Conservation (phyloP, 257 asterid species). For the Ballota nigra region DNA sequence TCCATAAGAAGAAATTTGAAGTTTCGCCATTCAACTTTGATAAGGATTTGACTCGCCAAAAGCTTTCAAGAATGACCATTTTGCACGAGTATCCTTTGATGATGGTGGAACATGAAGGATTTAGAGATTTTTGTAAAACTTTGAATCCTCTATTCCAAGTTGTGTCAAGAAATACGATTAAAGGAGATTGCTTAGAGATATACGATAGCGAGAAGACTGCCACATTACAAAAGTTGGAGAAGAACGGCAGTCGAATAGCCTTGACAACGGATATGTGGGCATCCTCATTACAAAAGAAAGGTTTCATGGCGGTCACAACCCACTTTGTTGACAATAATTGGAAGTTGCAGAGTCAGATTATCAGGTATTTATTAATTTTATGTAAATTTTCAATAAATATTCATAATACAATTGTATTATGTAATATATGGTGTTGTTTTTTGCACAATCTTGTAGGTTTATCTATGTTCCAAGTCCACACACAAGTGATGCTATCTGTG, state of each 20-base stretch:
- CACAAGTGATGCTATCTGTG: no score
- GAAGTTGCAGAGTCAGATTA: no score
- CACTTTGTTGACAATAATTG: no score
- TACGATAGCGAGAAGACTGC: neutral
- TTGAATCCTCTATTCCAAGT: neutral
- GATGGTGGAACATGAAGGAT: neutral
- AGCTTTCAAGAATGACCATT: neutral
- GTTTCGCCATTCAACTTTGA: neutral
- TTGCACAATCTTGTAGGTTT: no score
- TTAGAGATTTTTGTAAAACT: neutral
- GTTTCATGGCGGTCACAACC: no score
- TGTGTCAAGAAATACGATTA: neutral
- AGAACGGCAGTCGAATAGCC: neutral
- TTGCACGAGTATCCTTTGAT: neutral
- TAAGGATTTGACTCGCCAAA: neutral
- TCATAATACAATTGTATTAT: no score
- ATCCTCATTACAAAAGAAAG: neutral
- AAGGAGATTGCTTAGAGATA: no score
- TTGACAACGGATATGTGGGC: neutral
- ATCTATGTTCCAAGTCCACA: no score
- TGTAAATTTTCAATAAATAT: no score
- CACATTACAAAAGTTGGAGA: neutral
- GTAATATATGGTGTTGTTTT: no score
- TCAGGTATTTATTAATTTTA: no score
- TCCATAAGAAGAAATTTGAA: neutral